Evolutionary conservation across 2,329 filamentous ascomycete species (phyloP).

Genomic region (Aureobasidium leucospermi): DNA sequence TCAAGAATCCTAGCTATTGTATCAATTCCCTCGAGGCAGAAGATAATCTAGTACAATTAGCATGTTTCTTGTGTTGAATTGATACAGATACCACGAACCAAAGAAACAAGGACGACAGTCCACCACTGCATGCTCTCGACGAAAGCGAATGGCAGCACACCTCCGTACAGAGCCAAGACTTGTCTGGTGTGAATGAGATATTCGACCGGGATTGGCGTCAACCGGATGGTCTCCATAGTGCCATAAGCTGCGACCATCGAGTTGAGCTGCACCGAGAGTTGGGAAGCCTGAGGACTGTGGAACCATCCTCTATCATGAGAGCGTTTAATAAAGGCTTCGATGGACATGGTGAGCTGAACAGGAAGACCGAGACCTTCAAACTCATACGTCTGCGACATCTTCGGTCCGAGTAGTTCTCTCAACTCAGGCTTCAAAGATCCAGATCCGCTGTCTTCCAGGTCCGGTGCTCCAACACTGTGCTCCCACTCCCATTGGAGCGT

Average conservation of each 20-base stretch:
- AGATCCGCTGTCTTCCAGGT: slow-evolving; percentile 5
- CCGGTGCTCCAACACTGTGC: slow-evolving; percentile 28
- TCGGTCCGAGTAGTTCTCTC: background rate
- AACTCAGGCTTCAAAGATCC: slow-evolving; percentile 6
- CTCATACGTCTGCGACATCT: slow-evolving; percentile 36
- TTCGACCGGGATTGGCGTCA: slow-evolving; percentile 58
- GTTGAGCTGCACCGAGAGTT: slow-evolving; percentile 53
- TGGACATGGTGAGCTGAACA: slow-evolving; percentile 52
- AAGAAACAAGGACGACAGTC: slow-evolving; percentile 50
- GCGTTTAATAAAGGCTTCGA: slow-evolving; percentile 54
- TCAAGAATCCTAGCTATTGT: too few relatives aligned
- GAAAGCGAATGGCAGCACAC: slow-evolving; percentile 56
- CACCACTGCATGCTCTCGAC: slow-evolving; percentile 58
- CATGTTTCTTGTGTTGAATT: too few relatives aligned
- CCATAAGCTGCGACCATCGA: slow-evolving; percentile 52
- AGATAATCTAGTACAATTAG: too few relatives aligned
- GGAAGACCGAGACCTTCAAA: slow-evolving; percentile 53
- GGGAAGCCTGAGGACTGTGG: slow-evolving; percentile 50
- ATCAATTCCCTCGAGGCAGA: too few relatives aligned
- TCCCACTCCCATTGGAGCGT: slow-evolving; percentile 56
- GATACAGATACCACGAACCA: slow-evolving; percentile 22
- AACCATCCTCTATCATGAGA: slow-evolving; percentile 52
- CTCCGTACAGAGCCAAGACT: slow-evolving; percentile 54
- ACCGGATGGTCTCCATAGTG: slow-evolving; percentile 57
- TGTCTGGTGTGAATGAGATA: slow-evolving; percentile 60